Evolutionary conservation across 108 stramenopile species (phyloP).

Genomic region (Fistulifera pelliculosa): DNA sequence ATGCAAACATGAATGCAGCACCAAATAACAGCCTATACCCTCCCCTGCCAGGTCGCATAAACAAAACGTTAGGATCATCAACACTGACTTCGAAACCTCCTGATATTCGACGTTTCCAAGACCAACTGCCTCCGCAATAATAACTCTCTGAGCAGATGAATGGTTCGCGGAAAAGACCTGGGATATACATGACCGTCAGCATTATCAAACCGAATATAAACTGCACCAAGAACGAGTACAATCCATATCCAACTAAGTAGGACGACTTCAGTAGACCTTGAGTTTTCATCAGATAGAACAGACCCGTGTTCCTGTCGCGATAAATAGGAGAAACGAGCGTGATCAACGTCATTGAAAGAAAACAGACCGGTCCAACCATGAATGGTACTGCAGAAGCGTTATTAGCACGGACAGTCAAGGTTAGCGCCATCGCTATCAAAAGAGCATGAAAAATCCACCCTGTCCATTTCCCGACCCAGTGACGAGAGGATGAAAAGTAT

Average conservation of each 20-base stretch:
- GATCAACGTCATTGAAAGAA: conserved; percentile 31
- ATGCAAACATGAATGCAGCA: conserved; percentile 24
- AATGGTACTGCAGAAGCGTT: background rate
- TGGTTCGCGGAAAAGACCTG: conserved; percentile 24
- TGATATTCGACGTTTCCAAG: conserved; percentile 10
- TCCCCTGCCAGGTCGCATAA: conserved; percentile 16
- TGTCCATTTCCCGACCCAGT: too few species aligned
- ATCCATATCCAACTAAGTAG: conserved; percentile 23
- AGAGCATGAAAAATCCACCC: background rate
- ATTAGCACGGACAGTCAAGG: background rate
- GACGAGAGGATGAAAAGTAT: too few species aligned
- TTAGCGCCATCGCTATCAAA: conserved; percentile 17
- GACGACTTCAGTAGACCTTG: conserved; percentile 32
- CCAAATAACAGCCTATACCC: conserved; percentile 32
- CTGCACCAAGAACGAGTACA: conserved; percentile 32
- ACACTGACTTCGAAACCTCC: conserved; percentile 6
- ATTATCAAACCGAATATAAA: conserved; percentile 28
- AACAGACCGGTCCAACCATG: conserved; percentile 13
- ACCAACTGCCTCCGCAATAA: background rate
- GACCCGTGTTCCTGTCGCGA: conserved; percentile 20
- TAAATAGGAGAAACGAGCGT: conserved; percentile 32
- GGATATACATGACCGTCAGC: conserved; percentile 29
- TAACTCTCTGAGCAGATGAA: conserved; percentile 7
- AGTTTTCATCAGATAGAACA: conserved; percentile 34
- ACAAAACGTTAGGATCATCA: conserved; percentile 12